Evolutionary conservation across 495 filamentous ascomycete genomes (phyloP), one percentile per base, ranked within the genome.

Genomic region (Glonium stellatum): DNA sequence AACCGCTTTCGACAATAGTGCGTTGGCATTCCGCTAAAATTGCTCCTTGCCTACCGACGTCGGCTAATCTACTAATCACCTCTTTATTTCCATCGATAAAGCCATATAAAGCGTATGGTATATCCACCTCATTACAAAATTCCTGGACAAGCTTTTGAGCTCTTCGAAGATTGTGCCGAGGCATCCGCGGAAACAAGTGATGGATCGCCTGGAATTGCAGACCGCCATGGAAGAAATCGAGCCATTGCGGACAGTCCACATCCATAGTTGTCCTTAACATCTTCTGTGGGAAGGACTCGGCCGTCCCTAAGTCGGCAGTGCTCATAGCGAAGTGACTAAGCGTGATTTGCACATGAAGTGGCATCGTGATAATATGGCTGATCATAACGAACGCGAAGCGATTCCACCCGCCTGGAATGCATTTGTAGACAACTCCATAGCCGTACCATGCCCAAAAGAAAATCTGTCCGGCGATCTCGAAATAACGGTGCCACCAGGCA

Each of bases 191-290:
- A 68, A 84, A 98, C 18, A 98, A 78, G 71, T 98, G 93, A 64
- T 98, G 93, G 58, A 98, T 88, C 34, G 87, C 93, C 72, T 98
- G 93, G 71, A 97, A 97, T 72, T 98, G 93, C 69, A 98, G 76
- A 37, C 93, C 93, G 18, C 93, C 93, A 67, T 98, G 93, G 72
- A 98, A 83, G 71, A 95, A 98, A 68, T 98, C 93, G 18, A 98
- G 78, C 93, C 93, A 98, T 31, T 84, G 77, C 0, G 93, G 89
- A 70, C 93, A 98, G 70, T 96, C 92, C 18, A 98, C 87, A 61
- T 98, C 93, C 93, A 97, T 97, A 8, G 93, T 97, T 11, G 93
- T 98, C 58, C 93, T 82, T 52, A 98, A 80, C 93, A 97, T 97
- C 73, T 87, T 90, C 75, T 98, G 93, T 1, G 93, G 86, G 71